phyloP scores from a whole-genome alignment of 805 yeast species.

The Saccharomycopsis vini region DNA sequence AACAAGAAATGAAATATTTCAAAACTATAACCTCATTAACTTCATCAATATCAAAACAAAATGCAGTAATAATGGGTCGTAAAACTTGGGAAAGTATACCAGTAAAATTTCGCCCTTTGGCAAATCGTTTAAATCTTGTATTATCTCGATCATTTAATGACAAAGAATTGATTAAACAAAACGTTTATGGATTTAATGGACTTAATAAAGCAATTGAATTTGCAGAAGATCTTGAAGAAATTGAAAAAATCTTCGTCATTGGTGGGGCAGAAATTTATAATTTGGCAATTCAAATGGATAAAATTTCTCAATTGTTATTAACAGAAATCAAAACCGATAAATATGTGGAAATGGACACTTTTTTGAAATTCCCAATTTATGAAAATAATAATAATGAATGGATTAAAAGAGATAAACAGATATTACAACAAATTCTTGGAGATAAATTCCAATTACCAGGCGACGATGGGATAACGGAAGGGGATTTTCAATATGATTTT shows the following conservation, averaged over 20 bases:
- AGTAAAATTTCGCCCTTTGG: conserved; percentile 69
- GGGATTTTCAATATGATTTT: conserved; percentile 47
- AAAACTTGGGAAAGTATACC: conserved; percentile 96
- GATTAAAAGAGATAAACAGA: conserved; percentile 30
- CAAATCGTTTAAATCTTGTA: conserved; percentile 65
- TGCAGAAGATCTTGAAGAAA: conserved; percentile 23
- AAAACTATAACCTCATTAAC: conserved; percentile 49
- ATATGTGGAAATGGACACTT: conserved; percentile 59
- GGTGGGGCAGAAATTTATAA: conserved; percentile 90
- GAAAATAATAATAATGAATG: background rate
- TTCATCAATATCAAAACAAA: conserved; percentile 29
- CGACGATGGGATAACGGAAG: conserved; percentile 31
- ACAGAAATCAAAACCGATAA: conserved; percentile 51
- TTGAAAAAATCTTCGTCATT: conserved; percentile 67
- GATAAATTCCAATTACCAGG: conserved; percentile 17
- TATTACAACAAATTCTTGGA: conserved; percentile 28
- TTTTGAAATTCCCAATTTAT: conserved; percentile 28
- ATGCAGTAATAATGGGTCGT: conserved; percentile 93
- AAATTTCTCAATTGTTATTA: conserved; percentile 49
- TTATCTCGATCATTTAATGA: conserved; percentile 39
- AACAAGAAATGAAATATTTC: conserved; percentile 81
- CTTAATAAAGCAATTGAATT: conserved; percentile 34
- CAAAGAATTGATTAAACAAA: too few species aligned
- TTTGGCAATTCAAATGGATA: conserved; percentile 34
- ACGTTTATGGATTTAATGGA: conserved; percentile 28